Base-by-base conservation (phyloP, 2,329 filamentous ascomycete species). In the Myriosclerotinia curreyana region DNA sequence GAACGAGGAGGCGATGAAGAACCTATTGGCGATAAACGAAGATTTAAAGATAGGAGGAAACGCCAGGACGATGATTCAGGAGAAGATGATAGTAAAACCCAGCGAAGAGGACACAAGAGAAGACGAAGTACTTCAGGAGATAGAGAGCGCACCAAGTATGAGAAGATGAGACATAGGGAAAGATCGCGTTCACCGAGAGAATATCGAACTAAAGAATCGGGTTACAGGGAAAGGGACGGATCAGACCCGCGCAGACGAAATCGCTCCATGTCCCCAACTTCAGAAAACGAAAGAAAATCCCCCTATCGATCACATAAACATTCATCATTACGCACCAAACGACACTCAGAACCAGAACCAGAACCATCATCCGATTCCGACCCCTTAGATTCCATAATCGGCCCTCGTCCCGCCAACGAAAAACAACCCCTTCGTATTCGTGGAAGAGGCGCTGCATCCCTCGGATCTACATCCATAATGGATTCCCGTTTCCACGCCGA, bases 401-500 rank as follows among this genome's bases (percentile, higher is more conserved):
- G 92, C 0, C 92, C 92, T 0, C 86, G 84, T 11, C 86, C 87
- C 36, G 81, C 81, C 25, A 77, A 76, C 5, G 68, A 73, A 71
- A 74, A 40, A 68, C 69, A 74, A 79, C 4, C 54, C 20, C 31
- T 75, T 74, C 38, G 73, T 85, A 40, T 82, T 78, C 86, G 90
- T 36, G 92, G 92, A 12, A 85, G 92, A 48, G 92, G 92, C 46
- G 84, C 84, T 17, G 80, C 84, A 48, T 78, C 82, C 5, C 82
- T 64, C 5, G 62, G 62, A 31, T 44, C 82, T 1, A 76, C 79
- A 6, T 87, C 86, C 34, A 86, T 84, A 12, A 96, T 97, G 69
- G 92, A 97, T 72, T 80, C 83, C 31, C 90, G 90, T 60, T 98
- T 97, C 75, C 87, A 89, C 0, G 79, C 85, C 1, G 82, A 80